Base-by-base conservation (phyloP, 1,139 yeast species). In the Eremothecium coryli region DNA sequence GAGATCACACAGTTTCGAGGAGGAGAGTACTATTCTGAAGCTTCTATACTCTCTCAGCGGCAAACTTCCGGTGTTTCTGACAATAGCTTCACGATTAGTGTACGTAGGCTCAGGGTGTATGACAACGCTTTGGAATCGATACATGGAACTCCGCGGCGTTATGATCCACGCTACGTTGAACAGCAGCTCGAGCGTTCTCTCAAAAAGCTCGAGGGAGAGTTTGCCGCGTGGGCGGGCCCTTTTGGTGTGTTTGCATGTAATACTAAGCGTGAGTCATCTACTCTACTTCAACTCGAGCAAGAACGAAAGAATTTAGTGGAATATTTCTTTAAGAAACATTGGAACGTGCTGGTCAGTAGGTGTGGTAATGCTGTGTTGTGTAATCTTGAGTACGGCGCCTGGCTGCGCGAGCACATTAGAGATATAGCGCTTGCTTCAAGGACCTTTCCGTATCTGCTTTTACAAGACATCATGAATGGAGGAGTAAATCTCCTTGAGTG, bases 81-180 rank as follows among this genome's bases (percentile, higher is more conserved):
- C 7, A 36, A 32, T 8, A 35, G 37, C 10, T 50, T 48, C 31
- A 52, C 56, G 2, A 46, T 51, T 10, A 54, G 57, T 36, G 47
- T 52, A 5, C 43, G 59, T 32, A 39, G 58, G 26, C 44, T 53
- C 14, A 48, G 46, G 38, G 45, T 51, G n/a, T 54, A 54, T 38
- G 45, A 54, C 23, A 52, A 52, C 29, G 46, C 43, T 3, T 36
- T 48, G 8, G 32, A 32, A n/a, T 45, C 48, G 17, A 49, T 50
- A 3, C 52, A 44, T 27, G 49, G 51, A 10, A 25, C 16, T 13
- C 28, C 28, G 13, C 28, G 28, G 21, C 37, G 38, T 10, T 48
- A 39, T 31, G 47, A 39, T n/a, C 50, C 48, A 29, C 42, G 40
- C 17, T 30, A 27, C 11, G 51, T 54, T 12, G 49, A 52, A 31